Evolutionary conservation across 176 grass and related monocot genomes (phyloP).

Genomic region (Avena insularis): DNA sequence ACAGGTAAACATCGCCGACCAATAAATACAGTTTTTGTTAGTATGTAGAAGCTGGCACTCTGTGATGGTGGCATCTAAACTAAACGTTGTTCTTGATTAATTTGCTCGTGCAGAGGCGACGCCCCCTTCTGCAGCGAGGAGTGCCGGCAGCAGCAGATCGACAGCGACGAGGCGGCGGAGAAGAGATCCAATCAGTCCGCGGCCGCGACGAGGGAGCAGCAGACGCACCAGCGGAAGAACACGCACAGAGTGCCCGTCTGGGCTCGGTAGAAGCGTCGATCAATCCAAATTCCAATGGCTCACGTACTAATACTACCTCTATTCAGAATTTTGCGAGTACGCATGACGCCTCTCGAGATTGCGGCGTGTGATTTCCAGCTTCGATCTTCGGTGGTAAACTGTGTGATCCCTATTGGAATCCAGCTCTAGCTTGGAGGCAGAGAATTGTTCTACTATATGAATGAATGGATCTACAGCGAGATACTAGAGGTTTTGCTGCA

Average conservation of each 20-base stretch:
- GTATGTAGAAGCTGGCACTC: neutral
- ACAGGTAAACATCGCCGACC: slow-evolving; percentile 53
- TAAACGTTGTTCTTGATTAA: neutral
- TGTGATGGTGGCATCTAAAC: neutral
- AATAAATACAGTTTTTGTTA: neutral
- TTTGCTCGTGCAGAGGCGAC: slow-evolving; percentile 70
- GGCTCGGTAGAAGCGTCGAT: slow-evolving; percentile 43
- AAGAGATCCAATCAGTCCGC: slow-evolving; percentile 40
- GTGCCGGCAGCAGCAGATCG: slow-evolving; percentile 87
- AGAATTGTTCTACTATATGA: neutral
- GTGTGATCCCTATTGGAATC: neutral
- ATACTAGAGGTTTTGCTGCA: neutral
- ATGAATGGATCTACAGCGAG: neutral
- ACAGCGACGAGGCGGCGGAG: slow-evolving; percentile 67
- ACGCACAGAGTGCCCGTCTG: slow-evolving; percentile 56
- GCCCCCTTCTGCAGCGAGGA: slow-evolving; percentile 94
- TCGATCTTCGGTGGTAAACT: neutral
- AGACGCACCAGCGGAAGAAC: slow-evolving; percentile 43
- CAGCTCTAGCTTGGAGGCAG: neutral
- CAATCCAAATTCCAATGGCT: neutral
- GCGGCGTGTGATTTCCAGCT: slow-evolving; percentile 11
- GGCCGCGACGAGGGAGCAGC: slow-evolving; percentile 24
- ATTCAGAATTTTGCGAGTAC: neutral
- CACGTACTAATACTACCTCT: neutral
- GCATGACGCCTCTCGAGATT: neutral